Base-by-base conservation (phyloP, 306 rosid genomes). In the Cucumis cinereus region DNA sequence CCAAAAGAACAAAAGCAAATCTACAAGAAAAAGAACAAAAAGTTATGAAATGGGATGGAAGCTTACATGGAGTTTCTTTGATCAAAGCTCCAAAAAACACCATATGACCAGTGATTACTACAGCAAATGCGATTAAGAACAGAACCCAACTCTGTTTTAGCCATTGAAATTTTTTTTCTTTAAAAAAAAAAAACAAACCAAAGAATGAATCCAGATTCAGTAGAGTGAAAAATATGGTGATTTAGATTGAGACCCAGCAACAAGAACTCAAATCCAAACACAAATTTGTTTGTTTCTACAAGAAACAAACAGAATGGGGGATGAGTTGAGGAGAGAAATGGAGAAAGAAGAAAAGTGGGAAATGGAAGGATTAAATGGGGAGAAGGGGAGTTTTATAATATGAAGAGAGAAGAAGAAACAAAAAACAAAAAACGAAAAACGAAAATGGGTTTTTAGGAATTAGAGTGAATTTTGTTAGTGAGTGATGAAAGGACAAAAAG, bases 41-140 rank as follows among this genome's bases (percentile, higher is more conserved):
- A 10, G 52, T 4, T 45, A 9, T 14, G 66, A 75, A 59, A 59
- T 56, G 66, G 55, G 12, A 36, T 3, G 52, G 35, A 53, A 35
- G 15, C 90, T 89, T 86, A 89, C 98, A 83, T 77, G 66, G 96
- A 81, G 90, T 88, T 86, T 52, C 56, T 36, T 11, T 83, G 88
- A 85, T 86, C 87, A 73, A 86, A 86, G 73, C 92, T 79, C 98
- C 97, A 93, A 76, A 93, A 84, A 82, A 91, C 79, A n/a, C 87
- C 93, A 69, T 93, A 93, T 77, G 93, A 88, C 96, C 93, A 93
- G 16, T 82, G 89, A 78, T 86, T 74, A 49, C 67, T 41, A 81
- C 71, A 82, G 83, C 96, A 89, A 22, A 93, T 92, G 77, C 78
- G 73, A 77, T 79, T 82, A 22, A 93, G 96, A 75, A 50, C 63